Evolutionary conservation across 1,139 yeast genomes (phyloP), one percentile per base, ranked within the genome.

Genomic region (Barnettozyma hawaiiensis): DNA sequence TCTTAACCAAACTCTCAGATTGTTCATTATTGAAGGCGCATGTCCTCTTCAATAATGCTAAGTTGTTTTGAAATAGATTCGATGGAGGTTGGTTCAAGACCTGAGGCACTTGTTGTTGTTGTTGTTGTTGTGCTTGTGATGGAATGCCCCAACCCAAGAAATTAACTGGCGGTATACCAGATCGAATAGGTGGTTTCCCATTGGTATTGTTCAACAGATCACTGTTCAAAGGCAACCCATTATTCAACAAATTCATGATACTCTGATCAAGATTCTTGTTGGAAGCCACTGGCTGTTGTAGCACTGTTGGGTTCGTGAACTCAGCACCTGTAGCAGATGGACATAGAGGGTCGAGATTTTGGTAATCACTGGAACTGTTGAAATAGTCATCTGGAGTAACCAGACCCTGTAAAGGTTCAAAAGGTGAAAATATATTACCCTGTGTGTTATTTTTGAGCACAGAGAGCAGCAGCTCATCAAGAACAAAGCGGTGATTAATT

Each of bases 201-300:
- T 12, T 16, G 5, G 12, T 29, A 29, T 29, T 5, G 2, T 19
- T n/a, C n/a, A n/a, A n/a, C n/a, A n/a, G 35, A 16, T 12, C 21
- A 7, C 8, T 31, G 5, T 18, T 31, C 6, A 20, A 11, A 12
- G 24, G 24, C 20, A 43, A 23, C 16, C 19, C 32, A 33, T 43
- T 45, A 22, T 42, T 31, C 16, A 45, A n/a, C 9, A 45, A 20
- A 15, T 31, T 35, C 23, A 45, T 8, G 11, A 47, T 45, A 29
- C 32, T 29, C 22, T 41, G 41, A 27, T 45, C 48, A n/a, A 16
- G 31, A 12, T 44, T 40, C 16, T 21, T 41, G 31, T 42, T 46
- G 5, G 22, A n/a, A 6, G 7, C 23, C 23, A 9, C 5, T 24
- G 14, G 27, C 27, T 24, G 27, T 14, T 24, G 27, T 26, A 7